These are phyloP conservation scores for Chaetomium tenue DNA, from an alignment of 495 filamentous ascomycete species.

Conservation along the genomic window DNA sequence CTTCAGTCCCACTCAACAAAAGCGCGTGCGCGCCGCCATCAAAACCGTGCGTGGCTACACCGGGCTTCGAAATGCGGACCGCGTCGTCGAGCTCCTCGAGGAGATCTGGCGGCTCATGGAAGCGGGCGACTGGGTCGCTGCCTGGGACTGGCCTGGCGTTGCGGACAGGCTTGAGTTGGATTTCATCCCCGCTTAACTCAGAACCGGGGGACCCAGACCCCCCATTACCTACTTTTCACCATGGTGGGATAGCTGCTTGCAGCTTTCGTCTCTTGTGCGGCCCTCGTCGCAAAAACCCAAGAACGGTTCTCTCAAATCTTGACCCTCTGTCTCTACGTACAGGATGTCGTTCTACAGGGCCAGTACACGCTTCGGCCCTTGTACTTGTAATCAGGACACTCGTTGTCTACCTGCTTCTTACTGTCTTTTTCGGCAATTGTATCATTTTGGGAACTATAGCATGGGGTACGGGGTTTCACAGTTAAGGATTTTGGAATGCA, in stretches of 20 bases:
- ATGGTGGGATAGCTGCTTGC: neutral
- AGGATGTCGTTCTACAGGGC: neutral
- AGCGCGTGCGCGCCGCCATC: conserved; percentile 67
- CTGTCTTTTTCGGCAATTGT: neutral
- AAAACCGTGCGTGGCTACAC: conserved; percentile 71
- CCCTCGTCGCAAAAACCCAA: neutral
- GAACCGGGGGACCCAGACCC: neutral
- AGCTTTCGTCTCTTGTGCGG: neutral
- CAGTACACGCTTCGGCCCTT: neutral
- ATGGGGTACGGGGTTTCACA: neutral
- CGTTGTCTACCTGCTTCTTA: neutral
- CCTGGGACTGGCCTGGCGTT: conserved; percentile 90
- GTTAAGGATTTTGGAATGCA: neutral
- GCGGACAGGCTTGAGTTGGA: conserved; percentile 74
- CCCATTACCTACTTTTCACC: neutral
- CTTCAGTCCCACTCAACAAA: conserved; percentile 66
- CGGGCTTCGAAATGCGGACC: conserved; percentile 75
- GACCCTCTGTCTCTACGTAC: neutral
- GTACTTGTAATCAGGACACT: conserved; percentile 8
- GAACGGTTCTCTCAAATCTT: neutral
- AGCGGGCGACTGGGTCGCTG: conserved; percentile 62
- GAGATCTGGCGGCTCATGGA: conserved; percentile 84
- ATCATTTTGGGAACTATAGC: conserved; percentile 1
- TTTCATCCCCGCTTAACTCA: conserved; percentile 57
- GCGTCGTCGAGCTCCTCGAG: conserved; percentile 71